phyloP scores from a whole-genome alignment of 768 basidiomycete species.

The Mycena latifolia region DNA sequence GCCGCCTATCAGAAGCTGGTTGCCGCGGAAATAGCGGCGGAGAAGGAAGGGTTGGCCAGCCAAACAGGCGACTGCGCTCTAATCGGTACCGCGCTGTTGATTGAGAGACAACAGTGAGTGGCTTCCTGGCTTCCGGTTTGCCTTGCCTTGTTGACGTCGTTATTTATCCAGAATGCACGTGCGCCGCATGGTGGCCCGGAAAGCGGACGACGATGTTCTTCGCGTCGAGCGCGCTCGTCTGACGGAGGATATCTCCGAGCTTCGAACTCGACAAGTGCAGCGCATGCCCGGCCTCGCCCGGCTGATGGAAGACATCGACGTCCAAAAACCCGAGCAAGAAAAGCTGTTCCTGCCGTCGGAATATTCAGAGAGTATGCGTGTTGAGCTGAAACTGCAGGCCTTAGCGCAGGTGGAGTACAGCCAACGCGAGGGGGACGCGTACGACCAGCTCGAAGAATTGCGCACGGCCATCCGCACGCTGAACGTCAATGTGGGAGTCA shows the following conservation, averaged over 20 bases:
- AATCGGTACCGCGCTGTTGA: neutral
- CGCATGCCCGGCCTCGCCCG: neutral
- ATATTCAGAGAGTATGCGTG: neutral
- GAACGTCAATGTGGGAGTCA: neutral
- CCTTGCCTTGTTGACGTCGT: neutral
- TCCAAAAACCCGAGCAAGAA: neutral
- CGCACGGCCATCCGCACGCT: neutral
- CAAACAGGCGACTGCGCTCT: constrained; percentile 1
- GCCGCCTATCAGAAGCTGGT: constrained; percentile 15
- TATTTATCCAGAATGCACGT: neutral
- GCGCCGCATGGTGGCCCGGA: neutral
- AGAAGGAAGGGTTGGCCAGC: neutral
- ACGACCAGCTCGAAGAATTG: neutral
- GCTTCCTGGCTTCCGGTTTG: rapidly evolving
- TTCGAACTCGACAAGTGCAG: neutral
- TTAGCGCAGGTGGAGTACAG: neutral
- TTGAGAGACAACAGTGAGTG: constrained; percentile 2
- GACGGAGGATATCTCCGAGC: neutral
- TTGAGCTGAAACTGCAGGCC: neutral
- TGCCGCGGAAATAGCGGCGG: neutral
- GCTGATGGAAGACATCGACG: neutral
- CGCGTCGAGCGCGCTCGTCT: neutral
- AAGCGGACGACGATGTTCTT: neutral
- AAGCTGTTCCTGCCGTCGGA: no score
- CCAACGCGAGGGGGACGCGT: neutral